Conservation (phyloP, 306 rosid species). For the Crotalaria pallida region DNA sequence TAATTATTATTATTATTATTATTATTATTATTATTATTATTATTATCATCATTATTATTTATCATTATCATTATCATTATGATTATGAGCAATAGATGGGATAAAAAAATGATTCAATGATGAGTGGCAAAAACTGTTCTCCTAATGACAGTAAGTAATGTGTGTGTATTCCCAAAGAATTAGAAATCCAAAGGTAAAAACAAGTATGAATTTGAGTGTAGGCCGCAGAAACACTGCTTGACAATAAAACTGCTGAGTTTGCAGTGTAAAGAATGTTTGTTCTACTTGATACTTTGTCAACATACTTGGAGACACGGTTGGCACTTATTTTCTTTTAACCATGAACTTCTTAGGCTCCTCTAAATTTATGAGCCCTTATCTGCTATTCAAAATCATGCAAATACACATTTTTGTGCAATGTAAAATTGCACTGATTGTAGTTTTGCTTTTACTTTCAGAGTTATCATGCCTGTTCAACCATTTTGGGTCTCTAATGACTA, state of each 20-base stretch:
- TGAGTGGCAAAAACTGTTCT: neutral
- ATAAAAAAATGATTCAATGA: neutral
- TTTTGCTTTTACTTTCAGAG: neutral
- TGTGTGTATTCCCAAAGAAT: neutral
- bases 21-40: no score
- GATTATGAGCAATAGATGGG: neutral
- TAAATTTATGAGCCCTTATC: neutral
- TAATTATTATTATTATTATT: no score
- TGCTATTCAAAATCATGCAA: neutral
- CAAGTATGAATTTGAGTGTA: neutral
- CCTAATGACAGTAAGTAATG: neutral
- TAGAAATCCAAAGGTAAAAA: neutral
- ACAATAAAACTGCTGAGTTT: neutral
- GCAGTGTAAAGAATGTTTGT: neutral
- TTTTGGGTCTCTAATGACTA: slow-evolving; percentile 4
- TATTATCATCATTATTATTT: no score
- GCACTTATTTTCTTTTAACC: neutral
- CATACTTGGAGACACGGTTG: neutral
- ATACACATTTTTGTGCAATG: neutral
- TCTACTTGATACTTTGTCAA: neutral
- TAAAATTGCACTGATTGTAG: neutral
- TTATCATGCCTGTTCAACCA: slow-evolving; percentile 9
- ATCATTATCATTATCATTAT: no score
- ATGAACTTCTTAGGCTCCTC: neutral
- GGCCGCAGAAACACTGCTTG: neutral